Conservation (phyloP, 1,284 basidiomycete species). For the Leccinum fuscescens region DNA sequence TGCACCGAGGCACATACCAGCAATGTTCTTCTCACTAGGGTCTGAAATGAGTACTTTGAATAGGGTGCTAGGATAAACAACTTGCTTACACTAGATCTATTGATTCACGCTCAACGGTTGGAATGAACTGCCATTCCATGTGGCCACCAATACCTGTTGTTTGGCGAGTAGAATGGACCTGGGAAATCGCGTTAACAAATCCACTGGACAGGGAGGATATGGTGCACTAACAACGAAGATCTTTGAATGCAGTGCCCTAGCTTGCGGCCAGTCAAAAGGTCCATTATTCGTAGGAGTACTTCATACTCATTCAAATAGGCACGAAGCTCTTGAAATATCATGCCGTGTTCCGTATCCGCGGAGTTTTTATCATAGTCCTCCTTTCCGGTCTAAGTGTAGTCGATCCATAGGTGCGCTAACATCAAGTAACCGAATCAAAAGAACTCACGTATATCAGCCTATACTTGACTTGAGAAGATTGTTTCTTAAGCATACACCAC, state of each 20-base stretch:
- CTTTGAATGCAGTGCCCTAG: neutral
- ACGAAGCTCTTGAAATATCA: constrained; percentile 74
- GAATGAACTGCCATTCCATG: constrained; percentile 88
- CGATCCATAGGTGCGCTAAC: too few species aligned
- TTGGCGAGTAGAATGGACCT: constrained; percentile 9
- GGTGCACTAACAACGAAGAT: neutral
- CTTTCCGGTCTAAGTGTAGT: constrained; percentile 59
- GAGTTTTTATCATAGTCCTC: too few species aligned
- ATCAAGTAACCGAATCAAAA: too few species aligned
- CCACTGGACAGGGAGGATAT: too few species aligned
- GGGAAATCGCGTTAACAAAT: neutral
- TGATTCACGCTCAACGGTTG: constrained; percentile 93
- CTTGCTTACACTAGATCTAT: constrained; percentile 76
- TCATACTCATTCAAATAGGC: constrained; percentile 76
- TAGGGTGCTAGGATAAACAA: neutral
- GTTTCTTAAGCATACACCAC: too few species aligned
- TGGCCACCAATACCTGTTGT: constrained; percentile 92
- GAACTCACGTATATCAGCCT: too few species aligned
- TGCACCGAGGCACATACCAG: constrained; percentile 41
- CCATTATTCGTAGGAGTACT: fast-evolving
- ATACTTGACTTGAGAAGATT: too few species aligned
- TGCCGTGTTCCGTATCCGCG: constrained; percentile 44
- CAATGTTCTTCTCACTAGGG: constrained; percentile 65
- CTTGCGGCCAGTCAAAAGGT: neutral
- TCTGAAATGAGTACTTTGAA: neutral